These are phyloP conservation scores for Epichloe brachyelytri DNA, from an alignment of 2,329 filamentous ascomycete species.

Conservation along the genomic window DNA sequence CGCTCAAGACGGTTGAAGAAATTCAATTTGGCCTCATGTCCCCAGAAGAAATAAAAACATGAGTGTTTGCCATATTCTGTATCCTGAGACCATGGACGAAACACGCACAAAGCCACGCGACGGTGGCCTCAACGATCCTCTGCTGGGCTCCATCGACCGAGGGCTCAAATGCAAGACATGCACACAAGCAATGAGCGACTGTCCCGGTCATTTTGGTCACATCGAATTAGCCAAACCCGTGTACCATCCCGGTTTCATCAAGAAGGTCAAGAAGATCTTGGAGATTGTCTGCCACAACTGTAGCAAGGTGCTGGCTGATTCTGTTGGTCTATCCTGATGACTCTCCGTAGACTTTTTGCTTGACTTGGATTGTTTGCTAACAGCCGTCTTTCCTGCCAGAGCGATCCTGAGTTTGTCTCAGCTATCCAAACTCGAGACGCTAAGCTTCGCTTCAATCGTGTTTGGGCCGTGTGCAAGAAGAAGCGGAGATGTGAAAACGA, in stretches of 20 bases:
- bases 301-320: slow-evolving; percentile 92
- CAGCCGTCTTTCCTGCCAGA: slow-evolving; percentile 43
- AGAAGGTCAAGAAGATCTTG: slow-evolving; percentile 97
- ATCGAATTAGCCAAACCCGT: slow-evolving; percentile 96
- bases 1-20: slow-evolving; percentile 94
- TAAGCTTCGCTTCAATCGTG: slow-evolving; percentile 83
- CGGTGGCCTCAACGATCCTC: slow-evolving; percentile 86
- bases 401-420: slow-evolving; percentile 68
- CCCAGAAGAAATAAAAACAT: slow-evolving; percentile 98
- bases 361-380: slow-evolving; percentile 44
- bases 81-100: slow-evolving; percentile 99
- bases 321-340: slow-evolving; percentile 64
- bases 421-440: slow-evolving; percentile 80
- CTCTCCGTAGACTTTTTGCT: slow-evolving; percentile 38
- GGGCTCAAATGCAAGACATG: slow-evolving; percentile 94
- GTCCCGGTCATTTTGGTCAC: slow-evolving; percentile 95
- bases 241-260: slow-evolving; percentile 90
- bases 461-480: slow-evolving; percentile 86
- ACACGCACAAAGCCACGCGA: slow-evolving; percentile 81
- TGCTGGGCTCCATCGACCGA: slow-evolving; percentile 90
- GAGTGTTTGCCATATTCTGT: slow-evolving; percentile 92
- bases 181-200: slow-evolving; percentile 88
- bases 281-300: slow-evolving; percentile 99
- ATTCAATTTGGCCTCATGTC: slow-evolving; percentile 98
- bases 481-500: slow-evolving; percentile 77